These are phyloP conservation scores for Aphanomyces stellatus DNA, from an alignment of 352 stramenopile genomes.

Conservation along the genomic window DNA sequence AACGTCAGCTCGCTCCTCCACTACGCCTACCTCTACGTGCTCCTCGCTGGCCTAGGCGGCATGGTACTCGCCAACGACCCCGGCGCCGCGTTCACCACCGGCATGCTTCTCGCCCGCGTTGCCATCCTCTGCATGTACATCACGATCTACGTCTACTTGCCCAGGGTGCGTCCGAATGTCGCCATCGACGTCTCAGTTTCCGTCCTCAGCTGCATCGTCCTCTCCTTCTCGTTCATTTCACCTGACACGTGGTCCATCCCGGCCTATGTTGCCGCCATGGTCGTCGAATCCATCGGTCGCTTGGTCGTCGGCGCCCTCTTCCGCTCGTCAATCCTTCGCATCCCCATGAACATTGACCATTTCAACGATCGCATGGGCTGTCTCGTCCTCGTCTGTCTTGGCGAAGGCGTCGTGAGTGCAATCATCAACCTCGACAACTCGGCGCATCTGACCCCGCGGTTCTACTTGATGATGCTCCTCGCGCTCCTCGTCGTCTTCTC, in stretches of 20 bases:
- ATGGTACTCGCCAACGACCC: slow-evolving; percentile 14
- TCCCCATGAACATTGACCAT: slow-evolving; percentile 16
- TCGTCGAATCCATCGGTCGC: neutral
- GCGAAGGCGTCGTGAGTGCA: slow-evolving; percentile 2
- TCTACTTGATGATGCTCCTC: neutral
- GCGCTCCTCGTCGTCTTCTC: slow-evolving; percentile 14
- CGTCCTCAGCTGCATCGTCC: neutral
- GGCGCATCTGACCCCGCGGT: neutral
- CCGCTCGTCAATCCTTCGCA: neutral
- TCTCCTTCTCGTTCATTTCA: neutral
- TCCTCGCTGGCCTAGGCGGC: slow-evolving; percentile 1
- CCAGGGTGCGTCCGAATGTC: neutral
- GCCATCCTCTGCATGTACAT: slow-evolving; percentile 3
- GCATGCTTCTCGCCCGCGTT: neutral
- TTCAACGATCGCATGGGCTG: slow-evolving; percentile 2
- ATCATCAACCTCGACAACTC: neutral
- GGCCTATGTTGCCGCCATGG: neutral
- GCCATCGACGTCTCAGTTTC: neutral
- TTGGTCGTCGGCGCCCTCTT: neutral
- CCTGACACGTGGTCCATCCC: too few species aligned
- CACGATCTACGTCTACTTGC: neutral
- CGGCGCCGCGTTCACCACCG: neutral
- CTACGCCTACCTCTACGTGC: neutral
- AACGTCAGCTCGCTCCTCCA: slow-evolving; percentile 6
- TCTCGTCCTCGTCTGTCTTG: neutral